Evolutionary conservation across 164 flowering plant species (phyloP), one percentile per base, ranked within the genome.

Genomic region (Tinospora cordifolia): DNA sequence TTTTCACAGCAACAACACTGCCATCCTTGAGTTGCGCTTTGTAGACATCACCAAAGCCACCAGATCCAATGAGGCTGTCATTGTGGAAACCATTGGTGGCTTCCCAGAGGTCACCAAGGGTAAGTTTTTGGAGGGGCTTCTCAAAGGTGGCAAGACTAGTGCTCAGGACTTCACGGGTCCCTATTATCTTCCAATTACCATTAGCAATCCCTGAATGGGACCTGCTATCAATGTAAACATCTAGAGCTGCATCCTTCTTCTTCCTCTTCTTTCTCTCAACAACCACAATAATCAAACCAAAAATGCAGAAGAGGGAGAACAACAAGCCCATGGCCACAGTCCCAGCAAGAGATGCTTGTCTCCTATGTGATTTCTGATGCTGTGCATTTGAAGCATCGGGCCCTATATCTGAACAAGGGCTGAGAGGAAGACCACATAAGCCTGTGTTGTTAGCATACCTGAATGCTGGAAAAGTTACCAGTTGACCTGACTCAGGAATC

Each of bases 41-140:
- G 87, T 95, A 95, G 12, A 95, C 99, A 68, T 92, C 99, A 2
- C 99, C 99, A 74, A 92, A 95, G 0, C 99, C 99, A 6, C 99
- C 99, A 0, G 92, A 86, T 22, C 99, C 99, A 14, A 95, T 83
- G 22, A 89, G 87, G 65, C 85, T 86, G 72, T 88, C 93, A 30
- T 86, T 75, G 80, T 90, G 90, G 79, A 95, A 95, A 44, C 93
- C 91, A 66, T 88, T 87, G 3, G 99, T 95, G 69, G 98, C 99
- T 66, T 88, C 97, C 19, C 91, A 87, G 59, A 95, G 91, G 77
- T 95, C 98, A 0, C 93, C 98, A 72, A 92, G 90, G 0, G 98
- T 92, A 69, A 92, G 96, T 82, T 92, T 95, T 64, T 87, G 75
- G 5, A 95, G 87, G 14, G 98, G 97, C 81, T 91, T 92, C 72